Base-by-base conservation (phyloP, 177 flowering plant species). In the Vitis hybrid region DNA sequence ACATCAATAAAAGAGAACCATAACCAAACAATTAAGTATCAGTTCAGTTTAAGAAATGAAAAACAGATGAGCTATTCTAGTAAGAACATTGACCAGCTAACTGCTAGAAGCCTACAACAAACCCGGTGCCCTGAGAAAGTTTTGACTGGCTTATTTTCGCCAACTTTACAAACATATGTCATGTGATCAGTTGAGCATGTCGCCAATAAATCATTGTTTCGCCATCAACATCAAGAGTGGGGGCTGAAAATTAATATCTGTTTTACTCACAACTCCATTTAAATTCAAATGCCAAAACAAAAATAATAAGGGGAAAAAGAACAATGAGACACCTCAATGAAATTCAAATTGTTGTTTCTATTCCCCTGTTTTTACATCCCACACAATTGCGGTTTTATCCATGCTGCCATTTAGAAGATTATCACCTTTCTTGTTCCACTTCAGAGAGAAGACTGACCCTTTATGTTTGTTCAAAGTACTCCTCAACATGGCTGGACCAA, bases 171-270 rank as follows among this genome's bases (percentile, higher is more conserved):
- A 67, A 95, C 97, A 89, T 92, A 85, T 56, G 90, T 95, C 99
- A 87, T 89, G 68, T 73, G 80, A 80, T 95, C 98, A 5, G 98
- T 92, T 33, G 99, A 95, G 76, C 98, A 88, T 3, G 99, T 89
- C 52, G 98, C 99, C 78, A 94, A 95, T 17, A 94, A 86, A 62
- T 66, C 80, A 85, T 90, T 92, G 79, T 87, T 92, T 67, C 97
- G 82, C 99, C 99, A 95, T 95, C 99, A 81, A 95, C 98, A 86
- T 95, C 99, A 77, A 95, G 97, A 8, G 92, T 88, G 70, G 99
- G 97, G 71, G 95, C 99, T 95, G 77, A 38, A 57, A 17, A 28
- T 1, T 3, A 68, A 69, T 65, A 69, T 49, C 47, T 38, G 47
- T 38, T 38, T 38, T 38, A 7, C 47, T 38, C 47, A 38, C 47